phyloP scores from a whole-genome alignment of 148 eudicot species.

The Cornus florida region DNA sequence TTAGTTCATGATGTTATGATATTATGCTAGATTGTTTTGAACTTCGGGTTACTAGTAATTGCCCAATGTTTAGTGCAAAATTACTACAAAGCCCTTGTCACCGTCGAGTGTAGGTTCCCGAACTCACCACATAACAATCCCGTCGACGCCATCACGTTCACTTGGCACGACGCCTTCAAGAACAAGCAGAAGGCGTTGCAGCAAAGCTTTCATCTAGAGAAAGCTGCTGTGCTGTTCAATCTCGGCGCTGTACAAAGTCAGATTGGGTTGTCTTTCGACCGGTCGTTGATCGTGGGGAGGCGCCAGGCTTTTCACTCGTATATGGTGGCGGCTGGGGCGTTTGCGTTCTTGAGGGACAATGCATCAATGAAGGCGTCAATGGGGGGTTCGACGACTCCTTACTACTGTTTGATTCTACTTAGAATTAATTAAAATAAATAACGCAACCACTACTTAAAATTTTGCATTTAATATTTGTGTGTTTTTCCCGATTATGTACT shows the following conservation, averaged over 20 bases:
- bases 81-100: constrained; percentile 68
- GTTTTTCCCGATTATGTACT: constrained; percentile 69
- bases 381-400: constrained; percentile 61
- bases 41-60: too few species aligned
- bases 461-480: too few species aligned
- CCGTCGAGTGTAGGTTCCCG: constrained; percentile 83
- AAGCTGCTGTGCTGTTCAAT: constrained; percentile 90
- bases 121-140: constrained; percentile 76
- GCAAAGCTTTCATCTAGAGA: constrained; percentile 74
- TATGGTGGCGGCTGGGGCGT: constrained; percentile 77
- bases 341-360: constrained; percentile 77
- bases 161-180: constrained; percentile 90
- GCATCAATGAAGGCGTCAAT: constrained; percentile 68
- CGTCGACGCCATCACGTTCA: constrained; percentile 62
- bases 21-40: too few species aligned
- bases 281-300: constrained; percentile 70
- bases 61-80: too few species aligned
- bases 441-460: too few species aligned
- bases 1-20: too few species aligned
- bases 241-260: constrained; percentile 88
- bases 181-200: constrained; percentile 63
- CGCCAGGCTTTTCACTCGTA: constrained; percentile 71
- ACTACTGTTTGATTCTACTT: too few species aligned
- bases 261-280: constrained; percentile 68
- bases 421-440: too few species aligned